Percentiles rank a stretch among this genome's conserved stretches.
phyloP scores from a whole-genome alignment of 2,329 filamentous ascomycete species.

The Diplodia mutila region DNA sequence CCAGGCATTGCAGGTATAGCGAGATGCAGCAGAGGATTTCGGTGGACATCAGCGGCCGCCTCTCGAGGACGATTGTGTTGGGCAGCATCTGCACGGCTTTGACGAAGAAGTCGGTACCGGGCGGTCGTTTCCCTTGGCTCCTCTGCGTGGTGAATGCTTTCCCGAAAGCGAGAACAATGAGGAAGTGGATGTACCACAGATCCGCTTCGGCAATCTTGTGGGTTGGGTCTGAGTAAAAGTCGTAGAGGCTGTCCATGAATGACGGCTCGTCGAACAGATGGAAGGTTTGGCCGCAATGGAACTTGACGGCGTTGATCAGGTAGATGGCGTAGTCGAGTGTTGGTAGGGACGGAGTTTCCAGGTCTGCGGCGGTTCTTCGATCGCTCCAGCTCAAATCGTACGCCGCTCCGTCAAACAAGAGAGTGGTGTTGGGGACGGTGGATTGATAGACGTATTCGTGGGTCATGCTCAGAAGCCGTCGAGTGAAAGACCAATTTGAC shows the following conservation, averaged over 20 bases:
- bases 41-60: conserved; percentile 51
- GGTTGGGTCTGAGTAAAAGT: conserved; percentile 46
- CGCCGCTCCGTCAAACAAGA: conserved; percentile 56
- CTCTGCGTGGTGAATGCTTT: conserved; percentile 56
- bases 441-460: conserved; percentile 52
- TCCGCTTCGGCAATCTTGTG: conserved; percentile 34
- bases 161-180: conserved; percentile 59
- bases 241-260: conserved; percentile 52
- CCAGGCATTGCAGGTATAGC: conserved; percentile 57
- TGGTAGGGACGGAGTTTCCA: conserved; percentile 49
- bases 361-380: conserved; percentile 36
- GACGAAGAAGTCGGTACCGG: conserved; percentile 47
- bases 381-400: conserved; percentile 60
- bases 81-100: conserved; percentile 47
- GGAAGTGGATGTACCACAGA: conserved; percentile 59
- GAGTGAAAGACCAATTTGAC: conserved; percentile 61
- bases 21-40: conserved; percentile 58
- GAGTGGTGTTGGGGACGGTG: conserved; percentile 48
- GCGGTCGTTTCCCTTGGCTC: conserved; percentile 40
- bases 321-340: conserved; percentile 57
- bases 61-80: conserved; percentile 27
- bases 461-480: conserved; percentile 54
- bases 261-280: conserved; percentile 59
- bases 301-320: conserved; percentile 61
- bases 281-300: conserved; percentile 59